These are phyloP conservation scores for Gynostemma pentaphyllum DNA, from an alignment of 306 rosid species.

Conservation along the genomic window DNA sequence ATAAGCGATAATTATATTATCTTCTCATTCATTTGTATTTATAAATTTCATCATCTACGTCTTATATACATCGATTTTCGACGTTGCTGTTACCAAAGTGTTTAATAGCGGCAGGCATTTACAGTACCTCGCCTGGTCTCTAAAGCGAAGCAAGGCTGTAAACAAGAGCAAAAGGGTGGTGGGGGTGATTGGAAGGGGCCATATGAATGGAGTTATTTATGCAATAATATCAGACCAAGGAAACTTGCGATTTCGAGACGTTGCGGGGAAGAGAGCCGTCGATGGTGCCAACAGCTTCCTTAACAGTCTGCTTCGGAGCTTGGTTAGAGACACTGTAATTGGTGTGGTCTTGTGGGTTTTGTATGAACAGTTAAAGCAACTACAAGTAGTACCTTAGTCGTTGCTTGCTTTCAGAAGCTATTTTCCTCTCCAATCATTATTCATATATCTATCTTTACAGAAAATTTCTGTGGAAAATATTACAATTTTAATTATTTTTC, in stretches of 20 bases:
- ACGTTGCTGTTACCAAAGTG: background rate
- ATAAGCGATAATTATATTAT: background rate
- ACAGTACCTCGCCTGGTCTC: slow-evolving; percentile 90
- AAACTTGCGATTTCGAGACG: slow-evolving; percentile 57
- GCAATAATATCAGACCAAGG: slow-evolving; percentile 55
- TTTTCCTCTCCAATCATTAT: background rate
- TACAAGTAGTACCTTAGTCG: background rate
- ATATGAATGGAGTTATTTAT: slow-evolving; percentile 77
- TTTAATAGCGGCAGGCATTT: slow-evolving; percentile 6
- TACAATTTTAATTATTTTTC: background rate
- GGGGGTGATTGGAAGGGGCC: slow-evolving; percentile 89
- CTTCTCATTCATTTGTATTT: too few species aligned
- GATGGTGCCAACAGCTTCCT: slow-evolving; percentile 24
- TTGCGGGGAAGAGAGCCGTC: slow-evolving; percentile 38
- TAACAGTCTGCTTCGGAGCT: slow-evolving; percentile 28
- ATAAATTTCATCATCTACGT: too few species aligned
- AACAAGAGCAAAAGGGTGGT: slow-evolving; percentile 71
- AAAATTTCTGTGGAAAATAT: background rate
- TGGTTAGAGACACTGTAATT: slow-evolving; percentile 58
- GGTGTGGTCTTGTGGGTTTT: slow-evolving; percentile 68
- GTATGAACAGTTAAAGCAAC: slow-evolving; percentile 39
- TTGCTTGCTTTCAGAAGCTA: background rate
- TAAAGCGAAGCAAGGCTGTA: slow-evolving; percentile 88
- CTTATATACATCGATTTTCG: background rate
- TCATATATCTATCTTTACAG: too few species aligned